Evolutionary conservation across 192 early-diverging fungal genomes (phyloP).

Genomic region (Phlyctochytrium bullatum): DNA sequence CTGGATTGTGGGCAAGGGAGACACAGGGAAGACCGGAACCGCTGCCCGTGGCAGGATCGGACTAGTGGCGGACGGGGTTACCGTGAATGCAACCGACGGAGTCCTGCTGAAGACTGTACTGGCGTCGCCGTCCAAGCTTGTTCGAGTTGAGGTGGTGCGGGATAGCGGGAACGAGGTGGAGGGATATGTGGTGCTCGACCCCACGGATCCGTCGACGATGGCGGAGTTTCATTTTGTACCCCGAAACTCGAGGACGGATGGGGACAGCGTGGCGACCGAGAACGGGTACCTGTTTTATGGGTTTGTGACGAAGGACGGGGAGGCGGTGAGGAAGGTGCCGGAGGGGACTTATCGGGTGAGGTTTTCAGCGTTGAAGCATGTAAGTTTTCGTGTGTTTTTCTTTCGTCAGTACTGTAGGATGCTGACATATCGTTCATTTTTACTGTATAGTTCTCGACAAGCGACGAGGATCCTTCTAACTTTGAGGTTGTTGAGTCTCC

Average conservation of each 20-base stretch:
- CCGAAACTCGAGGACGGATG: background rate
- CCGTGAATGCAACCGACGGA: background rate
- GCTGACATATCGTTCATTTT: background rate
- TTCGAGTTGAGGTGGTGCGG: background rate
- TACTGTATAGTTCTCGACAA: background rate
- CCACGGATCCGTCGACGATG: background rate
- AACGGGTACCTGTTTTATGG: background rate
- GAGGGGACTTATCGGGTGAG: background rate
- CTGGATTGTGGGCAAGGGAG: no score
- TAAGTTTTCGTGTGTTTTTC: background rate
- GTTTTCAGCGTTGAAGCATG: slow-evolving; percentile 5
- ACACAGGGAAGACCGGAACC: background rate
- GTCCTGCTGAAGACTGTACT: background rate
- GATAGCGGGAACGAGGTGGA: background rate
- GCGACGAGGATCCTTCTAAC: background rate
- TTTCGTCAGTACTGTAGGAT: no score
- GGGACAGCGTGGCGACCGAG: background rate
- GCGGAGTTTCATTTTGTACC: background rate
- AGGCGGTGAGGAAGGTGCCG: background rate
- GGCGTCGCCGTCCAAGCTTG: background rate
- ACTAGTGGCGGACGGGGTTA: background rate
- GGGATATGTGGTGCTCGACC: background rate
- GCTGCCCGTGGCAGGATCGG: background rate
- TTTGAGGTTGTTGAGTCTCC: background rate
- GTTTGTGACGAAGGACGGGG: background rate